phyloP scores from a whole-genome alignment of 164 flowering plant genomes.

The Stephania yunnanensis region DNA sequence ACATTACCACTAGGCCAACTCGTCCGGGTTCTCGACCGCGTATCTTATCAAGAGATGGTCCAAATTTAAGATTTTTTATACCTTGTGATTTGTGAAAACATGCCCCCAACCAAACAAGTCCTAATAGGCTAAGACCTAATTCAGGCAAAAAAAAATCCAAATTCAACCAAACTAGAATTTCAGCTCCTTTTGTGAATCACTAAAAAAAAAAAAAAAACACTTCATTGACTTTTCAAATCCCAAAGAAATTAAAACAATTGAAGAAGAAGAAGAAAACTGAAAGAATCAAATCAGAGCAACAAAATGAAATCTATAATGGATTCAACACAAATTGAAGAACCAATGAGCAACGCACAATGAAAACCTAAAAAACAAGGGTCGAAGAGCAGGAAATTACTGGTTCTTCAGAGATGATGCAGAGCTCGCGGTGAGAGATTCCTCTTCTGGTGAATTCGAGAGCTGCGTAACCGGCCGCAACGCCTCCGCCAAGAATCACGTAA shows the following conservation, averaged over 20 bases:
- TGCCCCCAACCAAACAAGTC: too few relatives aligned
- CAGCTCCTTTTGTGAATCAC: background rate
- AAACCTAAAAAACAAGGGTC: background rate
- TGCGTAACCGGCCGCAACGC: conserved; percentile 96
- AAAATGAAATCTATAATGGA: background rate
- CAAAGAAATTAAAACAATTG: too few relatives aligned
- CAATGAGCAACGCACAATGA: background rate
- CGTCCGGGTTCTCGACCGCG: too few relatives aligned
- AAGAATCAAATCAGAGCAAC: background rate
- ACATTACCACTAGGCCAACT: too few relatives aligned
- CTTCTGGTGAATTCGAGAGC: conserved; percentile 80
- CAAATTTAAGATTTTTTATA: too few relatives aligned
- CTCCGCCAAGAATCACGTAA: conserved; percentile 94
- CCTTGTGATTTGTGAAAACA: too few relatives aligned
- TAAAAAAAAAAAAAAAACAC: too few relatives aligned
- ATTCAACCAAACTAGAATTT: background rate
- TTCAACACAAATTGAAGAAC: conserved; percentile 1
- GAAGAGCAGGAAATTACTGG: conserved; percentile 31
- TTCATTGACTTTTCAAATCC: too few relatives aligned
- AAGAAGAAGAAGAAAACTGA: background rate
- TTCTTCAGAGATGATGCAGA: conserved; percentile 94
- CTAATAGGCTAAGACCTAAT: background rate
- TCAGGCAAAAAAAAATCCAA: background rate
- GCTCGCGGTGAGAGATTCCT: conserved; percentile 78
- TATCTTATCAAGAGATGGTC: too few relatives aligned